Evolutionary conservation across 2,329 filamentous ascomycete genomes (phyloP).

Genomic region (Hypoxylon sp.): DNA sequence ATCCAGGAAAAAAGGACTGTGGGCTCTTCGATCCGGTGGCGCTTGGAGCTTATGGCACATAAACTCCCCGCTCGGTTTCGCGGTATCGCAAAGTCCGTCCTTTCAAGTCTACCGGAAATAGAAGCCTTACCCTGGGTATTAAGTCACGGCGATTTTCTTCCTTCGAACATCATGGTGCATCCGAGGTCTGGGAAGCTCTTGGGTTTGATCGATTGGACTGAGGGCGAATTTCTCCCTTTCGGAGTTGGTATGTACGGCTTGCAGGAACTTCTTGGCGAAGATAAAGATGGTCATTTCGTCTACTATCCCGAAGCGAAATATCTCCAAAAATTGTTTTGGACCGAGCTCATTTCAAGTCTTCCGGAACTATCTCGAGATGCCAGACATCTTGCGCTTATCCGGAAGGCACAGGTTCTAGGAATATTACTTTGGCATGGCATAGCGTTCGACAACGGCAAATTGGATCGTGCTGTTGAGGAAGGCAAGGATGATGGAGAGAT

Average conservation of each 20-base stretch:
- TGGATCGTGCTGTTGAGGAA: conserved; percentile 69
- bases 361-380: conserved; percentile 52
- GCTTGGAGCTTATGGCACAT: conserved; percentile 55
- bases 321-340: conserved; percentile 67
- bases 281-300: conserved; percentile 54
- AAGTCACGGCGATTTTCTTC: conserved; percentile 72
- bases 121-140: conserved; percentile 66
- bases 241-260: conserved; percentile 71
- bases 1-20: conserved; percentile 52
- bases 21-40: conserved; percentile 58
- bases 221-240: conserved; percentile 72
- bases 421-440: conserved; percentile 74
- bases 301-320: conserved; percentile 61
- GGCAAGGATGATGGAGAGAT: conserved; percentile 66
- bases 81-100: conserved; percentile 45
- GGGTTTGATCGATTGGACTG: conserved; percentile 74
- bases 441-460: conserved; percentile 71
- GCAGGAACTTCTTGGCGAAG: conserved; percentile 68
- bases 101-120: conserved; percentile 53
- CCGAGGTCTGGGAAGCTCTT: conserved; percentile 58
- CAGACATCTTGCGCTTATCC: conserved; percentile 52
- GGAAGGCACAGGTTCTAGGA: conserved; percentile 63
- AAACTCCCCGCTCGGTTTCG: conserved; percentile 56
- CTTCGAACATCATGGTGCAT: conserved; percentile 69
- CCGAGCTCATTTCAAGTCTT: conserved; percentile 53